These are phyloP conservation scores for Hapsidospora chrysogenum DNA, from an alignment of 495 filamentous ascomycete genomes.

Conservation along the genomic window DNA sequence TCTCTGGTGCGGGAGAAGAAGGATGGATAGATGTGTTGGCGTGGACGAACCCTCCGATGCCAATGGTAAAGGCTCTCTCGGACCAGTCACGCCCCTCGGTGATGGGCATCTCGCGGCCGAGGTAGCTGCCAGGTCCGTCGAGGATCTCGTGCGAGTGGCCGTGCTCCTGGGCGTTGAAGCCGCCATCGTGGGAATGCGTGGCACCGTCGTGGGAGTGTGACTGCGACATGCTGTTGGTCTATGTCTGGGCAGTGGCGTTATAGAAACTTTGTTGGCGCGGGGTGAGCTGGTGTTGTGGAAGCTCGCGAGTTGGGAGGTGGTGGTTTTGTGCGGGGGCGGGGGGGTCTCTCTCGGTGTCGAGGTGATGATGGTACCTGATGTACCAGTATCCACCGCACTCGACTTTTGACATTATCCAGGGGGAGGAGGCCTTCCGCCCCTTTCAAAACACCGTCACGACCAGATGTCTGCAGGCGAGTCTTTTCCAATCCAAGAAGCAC, in stretches of 20 bases:
- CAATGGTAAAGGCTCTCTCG: slow-evolving; percentile 84
- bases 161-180: slow-evolving; percentile 52
- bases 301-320: background rate
- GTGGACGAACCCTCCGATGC: slow-evolving; percentile 76
- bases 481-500: background rate
- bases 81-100: slow-evolving; percentile 76
- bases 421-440: too few relatives aligned
- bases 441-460: too few relatives aligned
- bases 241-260: too few relatives aligned
- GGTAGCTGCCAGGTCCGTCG: slow-evolving; percentile 79
- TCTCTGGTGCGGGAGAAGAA: background rate
- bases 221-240: slow-evolving; percentile 9
- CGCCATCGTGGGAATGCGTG: slow-evolving; percentile 43
- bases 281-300: too few relatives aligned
- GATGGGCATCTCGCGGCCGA: slow-evolving; percentile 85
- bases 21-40: background rate
- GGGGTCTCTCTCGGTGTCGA: too few relatives aligned
- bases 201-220: slow-evolving; percentile 41
- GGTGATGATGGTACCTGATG: too few relatives aligned
- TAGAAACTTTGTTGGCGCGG: too few relatives aligned
- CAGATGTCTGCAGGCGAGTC: too few relatives aligned
- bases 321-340: background rate
- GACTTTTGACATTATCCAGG: too few relatives aligned
- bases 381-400: too few relatives aligned
- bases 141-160: slow-evolving; percentile 94